Percentiles rank a stretch among this genome's conserved stretches.
phyloP scores from a whole-genome alignment of 192 early-diverging fungal genomes.

The Podila epigama region DNA sequence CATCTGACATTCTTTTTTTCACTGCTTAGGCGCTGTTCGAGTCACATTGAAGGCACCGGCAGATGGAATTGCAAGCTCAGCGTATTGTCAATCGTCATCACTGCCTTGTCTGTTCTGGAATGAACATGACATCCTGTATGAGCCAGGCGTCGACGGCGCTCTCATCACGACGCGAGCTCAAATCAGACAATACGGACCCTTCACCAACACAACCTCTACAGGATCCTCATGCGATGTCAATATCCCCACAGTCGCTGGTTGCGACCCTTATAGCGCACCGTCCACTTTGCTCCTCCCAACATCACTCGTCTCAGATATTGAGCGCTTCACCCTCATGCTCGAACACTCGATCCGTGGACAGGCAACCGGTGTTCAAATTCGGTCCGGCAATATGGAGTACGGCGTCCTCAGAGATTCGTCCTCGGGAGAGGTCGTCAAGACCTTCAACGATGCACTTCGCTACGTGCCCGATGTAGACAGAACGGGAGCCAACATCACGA shows the following conservation, averaged over 20 bases:
- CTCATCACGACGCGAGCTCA: constrained; percentile 44
- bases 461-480: no score
- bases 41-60: constrained; percentile 34
- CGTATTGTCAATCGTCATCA: constrained; percentile 10
- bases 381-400: constrained; percentile 47
- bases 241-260: constrained; percentile 17
- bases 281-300: constrained; percentile 8
- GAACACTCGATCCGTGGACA: constrained; percentile 53
- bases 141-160: constrained; percentile 34
- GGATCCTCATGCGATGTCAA: constrained; percentile 14
- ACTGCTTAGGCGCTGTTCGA: constrained; percentile 30
- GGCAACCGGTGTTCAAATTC: constrained; percentile 43
- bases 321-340: constrained; percentile 50
- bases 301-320: constrained; percentile 49
- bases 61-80: constrained; percentile 16
- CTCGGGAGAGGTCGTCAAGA: constrained; percentile 25
- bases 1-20: background rate
- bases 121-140: constrained; percentile 39
- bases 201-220: background rate
- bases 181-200: constrained; percentile 31
- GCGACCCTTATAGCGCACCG: constrained; percentile 14
- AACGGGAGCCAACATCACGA: background rate
- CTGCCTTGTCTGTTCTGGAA: constrained; percentile 32
- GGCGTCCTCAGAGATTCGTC: constrained; percentile 22
- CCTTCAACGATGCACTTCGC: constrained; percentile 25